These are phyloP conservation scores for Paecilomyces variotii DNA, from an alignment of 2,329 filamentous ascomycete species.

Conservation along the genomic window DNA sequence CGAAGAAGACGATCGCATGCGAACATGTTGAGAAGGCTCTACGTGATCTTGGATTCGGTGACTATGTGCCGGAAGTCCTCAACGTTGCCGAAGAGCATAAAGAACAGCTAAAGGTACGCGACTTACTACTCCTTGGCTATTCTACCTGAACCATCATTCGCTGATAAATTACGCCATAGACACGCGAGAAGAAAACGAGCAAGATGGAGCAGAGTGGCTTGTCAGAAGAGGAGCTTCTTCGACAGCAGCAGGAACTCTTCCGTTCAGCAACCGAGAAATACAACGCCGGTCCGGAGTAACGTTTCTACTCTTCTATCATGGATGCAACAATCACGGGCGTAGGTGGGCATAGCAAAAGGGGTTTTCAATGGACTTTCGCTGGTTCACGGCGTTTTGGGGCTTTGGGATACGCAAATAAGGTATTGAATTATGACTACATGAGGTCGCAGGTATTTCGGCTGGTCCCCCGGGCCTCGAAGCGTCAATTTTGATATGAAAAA, in stretches of 20 bases:
- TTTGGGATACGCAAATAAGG: not conserved
- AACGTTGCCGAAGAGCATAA: constrained; percentile 88
- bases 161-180: constrained; percentile 44
- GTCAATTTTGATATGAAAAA: not conserved
- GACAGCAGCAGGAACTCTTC: constrained; percentile 87
- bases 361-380: constrained; percentile 13
- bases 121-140: constrained; percentile 3
- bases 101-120: constrained; percentile 74
- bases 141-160: constrained; percentile 1
- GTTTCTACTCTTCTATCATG: not conserved
- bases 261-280: constrained; percentile 69
- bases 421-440: not conserved
- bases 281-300: constrained; percentile 43
- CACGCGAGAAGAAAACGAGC: constrained; percentile 91
- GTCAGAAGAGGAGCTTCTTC: constrained; percentile 79
- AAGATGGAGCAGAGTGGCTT: constrained; percentile 94
- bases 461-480: not conserved
- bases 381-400: constrained; percentile 1
- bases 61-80: constrained; percentile 82
- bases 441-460: not conserved
- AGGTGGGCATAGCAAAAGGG: constrained; percentile 10
- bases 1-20: constrained; percentile 97
- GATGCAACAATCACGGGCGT: not conserved
- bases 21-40: constrained; percentile 96
- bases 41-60: constrained; percentile 82